Conservation (phyloP, 148 eudicot genomes). For the Chenopodium formosanum region DNA sequence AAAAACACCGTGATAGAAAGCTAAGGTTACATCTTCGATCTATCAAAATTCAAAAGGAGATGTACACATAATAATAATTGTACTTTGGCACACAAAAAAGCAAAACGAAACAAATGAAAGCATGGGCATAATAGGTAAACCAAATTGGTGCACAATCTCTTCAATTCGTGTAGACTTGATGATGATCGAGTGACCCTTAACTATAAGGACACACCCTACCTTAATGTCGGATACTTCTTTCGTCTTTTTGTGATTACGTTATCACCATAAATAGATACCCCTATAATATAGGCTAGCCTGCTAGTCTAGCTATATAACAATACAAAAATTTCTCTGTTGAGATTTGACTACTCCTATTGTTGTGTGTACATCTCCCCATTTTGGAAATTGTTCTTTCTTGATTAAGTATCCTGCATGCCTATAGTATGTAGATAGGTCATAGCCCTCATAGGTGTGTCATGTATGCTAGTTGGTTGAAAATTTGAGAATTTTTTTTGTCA, state of each 20-base stretch:
- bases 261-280: conserved; percentile 13
- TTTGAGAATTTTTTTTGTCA: too few relatives aligned
- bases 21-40: not conserved
- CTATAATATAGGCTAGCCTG: not conserved
- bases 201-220: conserved; percentile 20
- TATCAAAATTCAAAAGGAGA: not conserved
- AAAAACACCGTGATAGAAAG: conserved; percentile 18
- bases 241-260: not conserved
- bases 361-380: too few relatives aligned
- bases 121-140: conserved; percentile 25
- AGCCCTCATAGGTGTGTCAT: too few relatives aligned
- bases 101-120: conserved; percentile 12
- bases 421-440: too few relatives aligned
- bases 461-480: too few relatives aligned
- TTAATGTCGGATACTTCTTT: conserved; percentile 26
- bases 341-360: conserved; percentile 23
- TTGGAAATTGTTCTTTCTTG: not conserved
- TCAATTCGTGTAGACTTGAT: not conserved
- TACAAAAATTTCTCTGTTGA: not conserved
- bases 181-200: conserved; percentile 8
- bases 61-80: conserved; percentile 1
- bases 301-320: not conserved
- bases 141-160: conserved; percentile 25
- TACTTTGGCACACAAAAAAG: conserved; percentile 7
- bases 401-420: not conserved